Percentiles rank a stretch among this genome's conserved stretches.
phyloP scores from a whole-genome alignment of 352 stramenopile species.

The Hyaloperonospora arabidopsidis region DNA sequence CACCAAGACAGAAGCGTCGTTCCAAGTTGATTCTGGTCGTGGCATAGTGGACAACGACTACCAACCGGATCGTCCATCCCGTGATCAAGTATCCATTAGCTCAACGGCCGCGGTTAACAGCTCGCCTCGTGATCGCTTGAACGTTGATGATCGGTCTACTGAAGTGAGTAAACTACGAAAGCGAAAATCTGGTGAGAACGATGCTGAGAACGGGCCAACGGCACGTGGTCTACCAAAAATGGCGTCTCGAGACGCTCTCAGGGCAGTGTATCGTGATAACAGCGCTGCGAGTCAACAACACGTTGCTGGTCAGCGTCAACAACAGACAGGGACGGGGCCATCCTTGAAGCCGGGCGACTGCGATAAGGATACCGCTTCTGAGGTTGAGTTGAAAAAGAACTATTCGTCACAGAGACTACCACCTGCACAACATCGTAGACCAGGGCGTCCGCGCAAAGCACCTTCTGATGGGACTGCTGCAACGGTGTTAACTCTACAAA shows the following conservation, averaged over 20 bases:
- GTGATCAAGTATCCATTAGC: constrained; percentile 17
- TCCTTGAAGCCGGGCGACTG: neutral
- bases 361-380: constrained; percentile 3
- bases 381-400: constrained; percentile 5
- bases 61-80: constrained; percentile 12
- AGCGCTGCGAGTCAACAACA: constrained; percentile 4
- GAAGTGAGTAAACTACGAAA: constrained; percentile 8
- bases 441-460: constrained; percentile 15
- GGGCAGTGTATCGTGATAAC: neutral
- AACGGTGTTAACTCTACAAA: too few relatives aligned
- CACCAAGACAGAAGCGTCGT: constrained; percentile 9
- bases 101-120: constrained; percentile 14
- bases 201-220: constrained; percentile 3
- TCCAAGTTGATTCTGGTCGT: constrained; percentile 1
- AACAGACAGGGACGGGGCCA: neutral
- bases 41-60: constrained; percentile 5
- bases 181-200: constrained; percentile 14
- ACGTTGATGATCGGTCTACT: constrained; percentile 1
- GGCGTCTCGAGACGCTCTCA: constrained; percentile 6
- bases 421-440: constrained; percentile 9
- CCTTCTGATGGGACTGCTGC: neutral
- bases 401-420: constrained; percentile 2
- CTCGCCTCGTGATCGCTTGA: constrained; percentile 7
- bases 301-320: constrained; percentile 2
- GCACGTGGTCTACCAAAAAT: constrained; percentile 4